Base-by-base conservation (phyloP, 805 yeast species). In the Starmera amethionina region DNA sequence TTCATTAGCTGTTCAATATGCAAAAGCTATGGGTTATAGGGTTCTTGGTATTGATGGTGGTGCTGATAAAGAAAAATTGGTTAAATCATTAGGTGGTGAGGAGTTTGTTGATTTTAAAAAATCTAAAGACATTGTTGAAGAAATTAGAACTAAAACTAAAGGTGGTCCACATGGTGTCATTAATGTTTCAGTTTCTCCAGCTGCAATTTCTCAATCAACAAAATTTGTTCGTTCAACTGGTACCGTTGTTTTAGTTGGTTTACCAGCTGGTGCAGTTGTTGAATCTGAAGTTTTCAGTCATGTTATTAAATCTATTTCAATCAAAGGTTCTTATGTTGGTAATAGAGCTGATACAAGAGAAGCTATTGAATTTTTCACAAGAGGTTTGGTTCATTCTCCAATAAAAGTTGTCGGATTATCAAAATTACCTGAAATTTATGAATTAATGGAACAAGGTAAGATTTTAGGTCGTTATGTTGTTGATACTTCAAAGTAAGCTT, bases 41-140 rank as follows among this genome's bases (percentile, higher is more conserved):
- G 83, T 78, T 39, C 52, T 79, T 19, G 85, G 74, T 49, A 77
- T 80, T 49, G 87, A 80, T 56, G 83, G 82, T 60, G 84, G 84
- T 61, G 79, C 57, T n/a, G 84, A 72, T 36, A 79, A 80, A 63
- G 74, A 67, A 43, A 63, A 60, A 34, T 63, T 75, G 47, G 67
- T 68, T 59, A 63, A 65, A 55, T 52, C 59, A 7, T 63, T 77
- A 44, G 85, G 84, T 54, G 82, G 79, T 50, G 83, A 78, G 60
- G 62, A 58, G 41, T 77, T 59, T 56, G 60, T 77, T 47, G 84
- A 78, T 51, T 72, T 69, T 63, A 64, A 64, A 41, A 62, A 54
- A 39, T 46, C 65, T 39, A 70, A 70, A 55, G 77, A 73, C 53
- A 54, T 73, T 30, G 72, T 63, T 32, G 64, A 58, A 39, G 75